Base-by-base conservation (phyloP, 805 yeast genomes). In the Wickerhamiella kazuoi region DNA sequence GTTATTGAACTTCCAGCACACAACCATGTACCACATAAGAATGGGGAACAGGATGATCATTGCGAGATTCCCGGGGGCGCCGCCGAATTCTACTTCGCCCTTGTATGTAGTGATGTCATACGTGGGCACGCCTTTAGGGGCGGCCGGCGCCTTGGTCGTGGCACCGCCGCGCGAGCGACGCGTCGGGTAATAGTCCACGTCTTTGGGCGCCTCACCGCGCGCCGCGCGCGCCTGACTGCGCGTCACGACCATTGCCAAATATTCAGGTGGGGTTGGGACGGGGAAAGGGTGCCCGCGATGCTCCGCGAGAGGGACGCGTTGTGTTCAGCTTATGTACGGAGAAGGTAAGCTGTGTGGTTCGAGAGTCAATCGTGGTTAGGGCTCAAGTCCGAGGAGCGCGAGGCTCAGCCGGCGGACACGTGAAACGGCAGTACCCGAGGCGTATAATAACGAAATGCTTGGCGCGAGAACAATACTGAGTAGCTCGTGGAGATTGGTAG, bases 11-110 rank as follows among this genome's bases (percentile, higher is more conserved):
- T 72, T 71, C 38, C 90, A 87, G 51, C 83, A 70, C 40, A 87
- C 75, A 93, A 94, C 87, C 90, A 90, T 79, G 62, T 90, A 90
- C 68, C 78, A 82, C 98, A 90, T 90, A 53, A 90, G 66, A 35
- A 77, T 54, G 6, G 98, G 98, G 63, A 90, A 90, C 3, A 94
- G 93, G 34, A 72, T 55, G 76, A 87, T 72, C 97, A 90, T 87
- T 5, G 86, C 87, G 17, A 76, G 42, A 36, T 83, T 94, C 41
- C 98, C 98, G 5, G 67, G 59, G 20, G 93, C 78, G 0, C 97
- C 97, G 38, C 98, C 98, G 54, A 87, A 90, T 50, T 90, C 97
- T 17, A 35, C 40, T 37, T 49, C 53, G 26, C 53, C 54, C 37
- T 41, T 41, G 41, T 48, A 50, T 5, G 29, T 39, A 14, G 53